Evolutionary conservation across 257 asterid genomes (phyloP), one percentile per base, ranked within the genome.

Genomic region (Lycium barbarum): DNA sequence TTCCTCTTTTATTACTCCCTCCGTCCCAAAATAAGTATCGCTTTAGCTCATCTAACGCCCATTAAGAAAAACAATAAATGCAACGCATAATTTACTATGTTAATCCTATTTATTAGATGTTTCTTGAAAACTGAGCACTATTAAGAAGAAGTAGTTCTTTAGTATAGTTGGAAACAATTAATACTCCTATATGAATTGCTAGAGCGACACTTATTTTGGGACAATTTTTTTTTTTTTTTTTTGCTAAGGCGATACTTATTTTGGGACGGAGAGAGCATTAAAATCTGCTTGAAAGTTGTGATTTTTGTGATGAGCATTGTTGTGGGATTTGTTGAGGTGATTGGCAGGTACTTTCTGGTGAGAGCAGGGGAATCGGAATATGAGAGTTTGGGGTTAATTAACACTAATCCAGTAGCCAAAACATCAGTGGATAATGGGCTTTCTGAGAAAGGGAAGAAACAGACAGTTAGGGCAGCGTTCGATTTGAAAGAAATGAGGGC

Each of bases 331-430:
- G 47, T 9, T 81, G 78, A 79, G 84, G 54, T 83, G 59, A 40
- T 35, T 83, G 36, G 14, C 87, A 96, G 98, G 90, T 96, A 96
- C 89, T 96, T 90, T 88, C 86, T 94, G 91, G 96, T 96, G 90
- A 92, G 98, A 89, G 98, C 98, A 78, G 99, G 99, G 87, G 99
- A 96, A 76, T 96, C 99, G 10, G 93, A 96, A 85, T 94, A 91
- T 47, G 98, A 96, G 89, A 91, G 92, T 78, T 63, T 91, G 88
- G 99, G 96, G 26, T 80, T 94, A 86, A 94, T 96, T 40, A 96
- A 96, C 92, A 93, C 99, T n/a, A 96, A 96, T 40, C 99, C 99
- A 4, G 99, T 96, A 35, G 93, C 98, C 0, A 96, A 96, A 90
- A 96, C 99, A 12, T 96, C 99, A 0, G 86, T 96, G 81, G 98